phyloP scores from a whole-genome alignment of 2,329 filamentous ascomycete species.

The Microdochium trichocladiopsis region DNA sequence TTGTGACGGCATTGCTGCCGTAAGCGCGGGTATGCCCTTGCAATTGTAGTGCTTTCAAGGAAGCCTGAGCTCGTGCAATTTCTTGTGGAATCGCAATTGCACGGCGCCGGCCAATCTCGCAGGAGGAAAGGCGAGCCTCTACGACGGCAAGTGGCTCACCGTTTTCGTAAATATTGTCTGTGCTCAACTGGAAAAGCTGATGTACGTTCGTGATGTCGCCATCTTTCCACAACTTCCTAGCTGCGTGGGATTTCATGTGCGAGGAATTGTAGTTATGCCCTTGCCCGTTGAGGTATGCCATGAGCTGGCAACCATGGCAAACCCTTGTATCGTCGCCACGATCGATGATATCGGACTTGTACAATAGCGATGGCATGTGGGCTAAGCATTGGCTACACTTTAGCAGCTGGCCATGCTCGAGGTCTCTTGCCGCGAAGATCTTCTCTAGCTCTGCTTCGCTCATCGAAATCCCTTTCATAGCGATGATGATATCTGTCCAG shows the following conservation, averaged over 20 bases:
- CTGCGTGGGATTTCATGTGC: background rate
- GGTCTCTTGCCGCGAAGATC: background rate
- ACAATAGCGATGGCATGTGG: conserved; percentile 10
- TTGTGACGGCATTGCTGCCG: background rate
- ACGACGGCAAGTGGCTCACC: background rate
- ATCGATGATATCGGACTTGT: background rate
- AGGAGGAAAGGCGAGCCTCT: background rate
- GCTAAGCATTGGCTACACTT: conserved; percentile 7
- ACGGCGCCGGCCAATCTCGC: background rate
- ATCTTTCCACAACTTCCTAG: background rate
- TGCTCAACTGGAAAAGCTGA: background rate
- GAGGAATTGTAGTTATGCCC: conserved; percentile 4
- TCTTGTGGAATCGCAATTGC: background rate
- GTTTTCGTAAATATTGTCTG: background rate
- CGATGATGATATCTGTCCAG: conserved; percentile 10
- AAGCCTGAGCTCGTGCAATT: background rate
- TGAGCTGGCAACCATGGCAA: conserved; percentile 14
- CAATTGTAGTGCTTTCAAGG: background rate
- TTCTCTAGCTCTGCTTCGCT: background rate
- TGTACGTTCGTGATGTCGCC: background rate
- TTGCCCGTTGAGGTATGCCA: background rate
- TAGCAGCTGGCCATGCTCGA: background rate
- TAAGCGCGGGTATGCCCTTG: background rate
- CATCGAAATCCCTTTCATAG: conserved; percentile 8
- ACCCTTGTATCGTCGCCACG: background rate